A percentile compares a stretch with the other conserved stretches of the same genome.
Evolutionary conservation across 768 basidiomycete genomes (phyloP).

Genomic region (Agrocybe praecox): DNA sequence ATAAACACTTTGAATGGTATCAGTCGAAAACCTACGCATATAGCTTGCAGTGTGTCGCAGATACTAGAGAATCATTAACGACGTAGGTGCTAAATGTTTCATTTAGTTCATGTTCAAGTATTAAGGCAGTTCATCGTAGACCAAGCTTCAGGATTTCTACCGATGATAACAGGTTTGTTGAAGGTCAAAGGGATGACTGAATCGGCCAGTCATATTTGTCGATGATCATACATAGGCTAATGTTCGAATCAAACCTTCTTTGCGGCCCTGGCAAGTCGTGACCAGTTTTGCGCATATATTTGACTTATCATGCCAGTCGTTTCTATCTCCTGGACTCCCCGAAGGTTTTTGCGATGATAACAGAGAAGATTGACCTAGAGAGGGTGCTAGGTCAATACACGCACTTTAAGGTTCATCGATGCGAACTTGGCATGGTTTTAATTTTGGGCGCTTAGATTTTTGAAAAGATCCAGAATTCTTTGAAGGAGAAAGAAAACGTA

Average conservation of each 20-base stretch:
- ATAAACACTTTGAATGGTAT: background rate
- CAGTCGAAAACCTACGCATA: conserved; percentile 61
- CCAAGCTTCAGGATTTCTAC: conserved; percentile 73
- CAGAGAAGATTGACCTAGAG: background rate
- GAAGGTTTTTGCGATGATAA: background rate
- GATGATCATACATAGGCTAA: background rate
- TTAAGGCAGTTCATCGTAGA: conserved; percentile 22
- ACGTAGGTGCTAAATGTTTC: conserved; percentile 58
- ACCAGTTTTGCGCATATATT: conserved; percentile 75
- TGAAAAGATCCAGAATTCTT: no score
- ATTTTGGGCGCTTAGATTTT: no score
- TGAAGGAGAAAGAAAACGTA: no score
- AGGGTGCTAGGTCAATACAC: background rate
- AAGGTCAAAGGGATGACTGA: conserved; percentile 63
- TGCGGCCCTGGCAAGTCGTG: conserved; percentile 61
- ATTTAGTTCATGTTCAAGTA: conserved; percentile 23
- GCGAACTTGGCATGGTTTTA: background rate
- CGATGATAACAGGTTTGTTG: conserved; percentile 67
- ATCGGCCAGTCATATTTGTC: background rate
- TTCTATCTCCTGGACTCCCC: background rate
- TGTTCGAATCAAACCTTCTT: conserved; percentile 51
- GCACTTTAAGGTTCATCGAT: background rate
- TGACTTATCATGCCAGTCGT: background rate
- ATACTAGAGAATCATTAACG: conserved; percentile 62
- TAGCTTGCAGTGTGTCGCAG: conserved; percentile 74